phyloP scores from a whole-genome alignment of 78 protist species.

The Mastigamoeba balamuthi region DNA sequence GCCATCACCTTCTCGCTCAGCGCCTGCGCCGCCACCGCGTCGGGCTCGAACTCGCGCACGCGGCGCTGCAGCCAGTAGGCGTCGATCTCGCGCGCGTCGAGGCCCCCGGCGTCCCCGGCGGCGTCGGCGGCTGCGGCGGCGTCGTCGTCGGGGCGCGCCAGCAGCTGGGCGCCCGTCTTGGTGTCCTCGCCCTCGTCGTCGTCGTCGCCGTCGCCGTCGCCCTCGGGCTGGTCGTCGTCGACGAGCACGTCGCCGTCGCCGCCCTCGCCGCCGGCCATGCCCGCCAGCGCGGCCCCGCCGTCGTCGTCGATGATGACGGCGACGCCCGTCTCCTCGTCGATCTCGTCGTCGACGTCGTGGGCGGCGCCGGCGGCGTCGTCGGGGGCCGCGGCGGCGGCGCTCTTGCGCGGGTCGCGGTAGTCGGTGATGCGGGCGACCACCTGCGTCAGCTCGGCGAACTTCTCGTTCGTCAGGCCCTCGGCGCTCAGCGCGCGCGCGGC shows the following conservation, averaged over 20 bases:
- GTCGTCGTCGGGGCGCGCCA: background rate
- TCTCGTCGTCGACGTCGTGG: background rate
- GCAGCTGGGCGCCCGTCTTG: background rate
- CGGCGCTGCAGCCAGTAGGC: constrained; percentile 75
- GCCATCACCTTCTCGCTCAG: constrained; percentile 26
- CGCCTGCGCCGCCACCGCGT: constrained; percentile 39
- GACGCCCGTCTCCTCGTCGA: constrained; percentile 72
- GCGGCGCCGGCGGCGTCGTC: background rate
- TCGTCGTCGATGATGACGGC: constrained; percentile 78
- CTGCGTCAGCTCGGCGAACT: constrained; percentile 35
- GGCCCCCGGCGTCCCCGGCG: background rate
- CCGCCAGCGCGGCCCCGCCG: too few relatives aligned
- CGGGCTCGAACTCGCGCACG: constrained; percentile 19
- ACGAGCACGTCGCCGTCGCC: constrained; percentile 7
- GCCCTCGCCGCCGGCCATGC: too few relatives aligned
- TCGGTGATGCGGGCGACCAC: constrained; percentile 62
- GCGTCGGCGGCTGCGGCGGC: background rate
- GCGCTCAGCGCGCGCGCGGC: constrained; percentile 14
- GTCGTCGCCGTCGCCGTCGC: constrained; percentile 17
- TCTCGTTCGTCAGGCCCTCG: constrained; percentile 18
- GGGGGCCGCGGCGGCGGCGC: background rate
- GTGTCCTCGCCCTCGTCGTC: constrained; percentile 6
- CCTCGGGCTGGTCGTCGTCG: constrained; percentile 9
- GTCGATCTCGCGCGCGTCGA: constrained; percentile 32
- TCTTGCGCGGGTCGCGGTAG: constrained; percentile 1